Evolutionary conservation across 139 green algal genomes (phyloP).

Genomic region (Mychonastes homosphaera): DNA sequence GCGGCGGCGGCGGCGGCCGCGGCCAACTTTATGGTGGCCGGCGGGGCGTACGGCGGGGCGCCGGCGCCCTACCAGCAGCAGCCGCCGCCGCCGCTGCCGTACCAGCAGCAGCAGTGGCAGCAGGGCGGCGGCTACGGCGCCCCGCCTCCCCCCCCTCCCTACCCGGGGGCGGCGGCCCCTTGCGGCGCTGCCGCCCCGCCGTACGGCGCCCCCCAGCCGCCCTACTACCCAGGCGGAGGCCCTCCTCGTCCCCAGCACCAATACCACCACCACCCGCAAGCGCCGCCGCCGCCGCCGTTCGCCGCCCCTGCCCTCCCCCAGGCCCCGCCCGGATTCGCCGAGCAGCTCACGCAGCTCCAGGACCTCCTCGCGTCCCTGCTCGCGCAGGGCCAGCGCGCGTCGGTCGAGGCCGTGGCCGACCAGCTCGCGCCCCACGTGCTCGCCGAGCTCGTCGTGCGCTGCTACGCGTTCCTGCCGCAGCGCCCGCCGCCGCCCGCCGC

Average conservation of each 20-base stretch:
- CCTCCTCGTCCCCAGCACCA: not conserved
- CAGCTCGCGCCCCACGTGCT: conserved; percentile 26
- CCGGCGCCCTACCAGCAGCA: too few species aligned
- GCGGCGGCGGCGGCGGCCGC: too few species aligned
- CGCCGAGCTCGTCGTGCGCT: conserved; percentile 37
- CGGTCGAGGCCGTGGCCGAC: conserved; percentile 21
- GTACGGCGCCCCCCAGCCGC: too few species aligned
- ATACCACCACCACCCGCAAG: not conserved
- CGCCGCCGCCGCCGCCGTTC: not conserved
- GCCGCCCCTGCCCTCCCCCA: not conserved
- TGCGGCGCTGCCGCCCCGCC: too few species aligned
- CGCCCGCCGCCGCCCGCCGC: conserved; percentile 5
- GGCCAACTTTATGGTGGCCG: too few species aligned
- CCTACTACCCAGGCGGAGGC: not conserved
- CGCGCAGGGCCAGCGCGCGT: conserved; percentile 17
- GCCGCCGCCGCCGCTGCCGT: too few species aligned
- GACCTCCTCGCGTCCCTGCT: not conserved
- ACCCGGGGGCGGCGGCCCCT: too few species aligned
- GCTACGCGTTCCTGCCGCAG: conserved; percentile 28
- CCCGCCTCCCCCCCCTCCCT: too few species aligned
- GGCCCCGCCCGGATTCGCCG: not conserved
- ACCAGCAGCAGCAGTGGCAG: too few species aligned
- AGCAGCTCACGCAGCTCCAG: not conserved
- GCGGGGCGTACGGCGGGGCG: too few species aligned
- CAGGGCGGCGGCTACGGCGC: too few species aligned